Evolutionary conservation across 441 rosid species (phyloP).

Genomic region (Lepidium campestre): DNA sequence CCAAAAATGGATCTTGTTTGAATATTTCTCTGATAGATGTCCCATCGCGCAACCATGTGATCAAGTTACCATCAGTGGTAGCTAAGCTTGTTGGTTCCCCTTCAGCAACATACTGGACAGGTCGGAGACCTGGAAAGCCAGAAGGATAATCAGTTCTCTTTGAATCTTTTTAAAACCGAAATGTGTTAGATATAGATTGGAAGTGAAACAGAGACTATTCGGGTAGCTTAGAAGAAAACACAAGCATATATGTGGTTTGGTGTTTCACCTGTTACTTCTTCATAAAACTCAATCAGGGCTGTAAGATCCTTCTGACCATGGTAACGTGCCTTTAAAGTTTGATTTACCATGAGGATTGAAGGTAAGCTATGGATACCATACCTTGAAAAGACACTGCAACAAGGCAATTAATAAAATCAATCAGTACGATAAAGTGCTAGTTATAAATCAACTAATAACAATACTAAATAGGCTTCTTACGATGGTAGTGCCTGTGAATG

Average conservation of each 20-base stretch:
- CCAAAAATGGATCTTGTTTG: constrained; percentile 56
- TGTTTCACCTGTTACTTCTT: constrained; percentile 51
- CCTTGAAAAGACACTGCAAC: constrained; percentile 64
- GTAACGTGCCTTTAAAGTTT: constrained; percentile 46
- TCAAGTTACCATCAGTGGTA: constrained; percentile 8
- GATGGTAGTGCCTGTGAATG: constrained; percentile 67
- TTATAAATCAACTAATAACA: no score
- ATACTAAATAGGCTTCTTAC: constrained; percentile 33
- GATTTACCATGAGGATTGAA: constrained; percentile 54
- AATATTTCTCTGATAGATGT: constrained; percentile 35
- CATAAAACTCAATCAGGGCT: constrained; percentile 63
- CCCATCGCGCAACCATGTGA: constrained; percentile 30
- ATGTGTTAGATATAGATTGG: neutral
- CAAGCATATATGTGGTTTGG: neutral
- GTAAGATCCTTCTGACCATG: constrained; percentile 52
- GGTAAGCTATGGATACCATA: constrained; percentile 84
- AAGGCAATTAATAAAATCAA: neutral
- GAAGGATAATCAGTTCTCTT: neutral
- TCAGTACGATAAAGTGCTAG: neutral
- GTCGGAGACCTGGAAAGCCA: constrained; percentile 29
- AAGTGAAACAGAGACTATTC: neutral
- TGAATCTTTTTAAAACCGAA: neutral
- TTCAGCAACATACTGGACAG: constrained; percentile 44
- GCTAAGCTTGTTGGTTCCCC: constrained; percentile 25
- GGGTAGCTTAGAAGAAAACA: neutral